Conservation (phyloP, 1,284 basidiomycete genomes). For the Irpex rosettiformis region DNA sequence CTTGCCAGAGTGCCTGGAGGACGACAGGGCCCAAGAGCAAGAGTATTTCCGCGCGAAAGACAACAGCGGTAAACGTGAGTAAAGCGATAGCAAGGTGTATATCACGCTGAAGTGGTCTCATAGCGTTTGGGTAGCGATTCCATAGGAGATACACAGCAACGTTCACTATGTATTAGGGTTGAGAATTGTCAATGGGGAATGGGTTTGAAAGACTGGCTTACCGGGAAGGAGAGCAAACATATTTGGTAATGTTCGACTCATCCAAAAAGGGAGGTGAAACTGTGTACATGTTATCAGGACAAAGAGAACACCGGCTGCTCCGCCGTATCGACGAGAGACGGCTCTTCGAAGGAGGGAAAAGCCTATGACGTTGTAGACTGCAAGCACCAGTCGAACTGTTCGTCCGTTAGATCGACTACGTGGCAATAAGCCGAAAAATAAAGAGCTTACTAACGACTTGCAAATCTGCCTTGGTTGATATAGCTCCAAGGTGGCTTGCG, state of each 20-base stretch:
- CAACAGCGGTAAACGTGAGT: slow-evolving; percentile 67
- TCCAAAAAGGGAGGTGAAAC: slow-evolving; percentile 94
- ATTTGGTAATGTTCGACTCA: slow-evolving; percentile 90
- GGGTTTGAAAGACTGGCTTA: slow-evolving; percentile 32
- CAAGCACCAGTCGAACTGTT: slow-evolving; percentile 75
- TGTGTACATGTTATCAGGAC: slow-evolving; percentile 72
- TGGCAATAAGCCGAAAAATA: too few species aligned
- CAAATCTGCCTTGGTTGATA: slow-evolving; percentile 53
- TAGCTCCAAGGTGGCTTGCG: slow-evolving; percentile 36
- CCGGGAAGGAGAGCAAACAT: slow-evolving; percentile 86
- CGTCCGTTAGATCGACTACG: too few species aligned
- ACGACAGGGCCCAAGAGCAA: slow-evolving; percentile 63
- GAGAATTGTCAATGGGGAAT: background rate
- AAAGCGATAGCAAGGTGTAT: slow-evolving; percentile 40
- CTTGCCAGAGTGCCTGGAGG: slow-evolving; percentile 50
- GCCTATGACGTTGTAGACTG: slow-evolving; percentile 60
- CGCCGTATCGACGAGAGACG: slow-evolving; percentile 62
- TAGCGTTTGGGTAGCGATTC: slow-evolving; percentile 40
- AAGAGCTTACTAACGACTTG: slow-evolving; percentile 57
- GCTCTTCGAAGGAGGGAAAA: slow-evolving; percentile 65
- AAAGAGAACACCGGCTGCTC: slow-evolving; percentile 56
- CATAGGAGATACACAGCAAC: slow-evolving; percentile 58
- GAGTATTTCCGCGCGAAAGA: slow-evolving; percentile 81
- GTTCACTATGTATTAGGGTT: slow-evolving; percentile 46
- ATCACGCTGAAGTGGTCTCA: slow-evolving; percentile 33